These are phyloP conservation scores for Tylopilus subfusipes DNA, from an alignment of 768 basidiomycete genomes.

Conservation along the genomic window DNA sequence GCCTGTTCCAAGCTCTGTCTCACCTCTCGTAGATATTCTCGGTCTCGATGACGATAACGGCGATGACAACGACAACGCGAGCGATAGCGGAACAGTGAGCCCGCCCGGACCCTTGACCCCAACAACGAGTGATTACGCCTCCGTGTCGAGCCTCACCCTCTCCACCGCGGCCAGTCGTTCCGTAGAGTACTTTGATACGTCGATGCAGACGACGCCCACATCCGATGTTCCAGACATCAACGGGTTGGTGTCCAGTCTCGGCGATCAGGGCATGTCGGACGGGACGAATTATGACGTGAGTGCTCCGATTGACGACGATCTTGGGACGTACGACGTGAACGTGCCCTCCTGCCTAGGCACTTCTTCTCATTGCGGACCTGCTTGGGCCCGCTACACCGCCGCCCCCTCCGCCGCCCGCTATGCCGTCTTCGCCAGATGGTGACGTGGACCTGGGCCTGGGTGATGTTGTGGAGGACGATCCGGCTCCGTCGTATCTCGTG, in stretches of 20 bases:
- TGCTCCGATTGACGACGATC: slow-evolving; percentile 25
- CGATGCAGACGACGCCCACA: slow-evolving; percentile 30
- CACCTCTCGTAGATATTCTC: slow-evolving; percentile 25
- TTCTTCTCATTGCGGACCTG: slow-evolving; percentile 57
- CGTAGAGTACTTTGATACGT: slow-evolving; percentile 26
- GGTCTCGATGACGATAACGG: slow-evolving; percentile 19
- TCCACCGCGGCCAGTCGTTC: slow-evolving; percentile 23
- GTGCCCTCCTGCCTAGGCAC: slow-evolving; percentile 41
- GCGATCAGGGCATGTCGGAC: slow-evolving; percentile 40
- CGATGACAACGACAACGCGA: slow-evolving; percentile 24
- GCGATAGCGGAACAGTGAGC: slow-evolving; percentile 32
- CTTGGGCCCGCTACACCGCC: slow-evolving; percentile 48
- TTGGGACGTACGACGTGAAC: slow-evolving; percentile 20
- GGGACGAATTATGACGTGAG: slow-evolving; percentile 67
- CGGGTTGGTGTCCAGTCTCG: slow-evolving; percentile 55
- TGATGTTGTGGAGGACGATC: slow-evolving; percentile 4
- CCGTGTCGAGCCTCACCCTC: slow-evolving; percentile 29
- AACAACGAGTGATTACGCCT: slow-evolving; percentile 26
- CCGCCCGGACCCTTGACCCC: slow-evolving; percentile 32
- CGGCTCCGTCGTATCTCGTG: slow-evolving; percentile 25
- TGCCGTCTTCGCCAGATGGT: slow-evolving; percentile 3
- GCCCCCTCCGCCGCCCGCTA: slow-evolving; percentile 3
- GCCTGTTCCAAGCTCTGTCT: slow-evolving; percentile 2
- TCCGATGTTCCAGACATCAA: slow-evolving; percentile 57
- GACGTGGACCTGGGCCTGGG: not conserved